Percentiles rank a stretch among this genome's conserved stretches.
Evolutionary conservation across 306 rosid genomes (phyloP).

Genomic region (Sechiopsis laciniata): DNA sequence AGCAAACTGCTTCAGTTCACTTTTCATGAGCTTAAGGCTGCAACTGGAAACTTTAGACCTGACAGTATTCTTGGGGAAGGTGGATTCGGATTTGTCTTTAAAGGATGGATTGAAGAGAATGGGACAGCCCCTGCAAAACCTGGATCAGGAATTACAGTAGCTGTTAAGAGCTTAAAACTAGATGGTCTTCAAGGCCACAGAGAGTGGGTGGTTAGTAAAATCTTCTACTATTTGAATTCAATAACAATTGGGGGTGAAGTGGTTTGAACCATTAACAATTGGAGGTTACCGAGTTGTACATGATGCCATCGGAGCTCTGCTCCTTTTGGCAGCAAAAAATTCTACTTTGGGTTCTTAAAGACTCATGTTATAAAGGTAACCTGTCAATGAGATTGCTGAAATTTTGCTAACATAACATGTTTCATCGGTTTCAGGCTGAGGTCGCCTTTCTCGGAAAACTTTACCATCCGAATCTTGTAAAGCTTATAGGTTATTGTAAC

Average conservation of each 20-base stretch:
- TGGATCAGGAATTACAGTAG: conserved; percentile 85
- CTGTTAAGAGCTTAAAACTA: conserved; percentile 90
- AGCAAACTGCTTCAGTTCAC: conserved; percentile 67
- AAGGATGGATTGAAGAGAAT: conserved; percentile 96
- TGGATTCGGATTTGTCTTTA: conserved; percentile 89
- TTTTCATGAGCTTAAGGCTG: conserved; percentile 84
- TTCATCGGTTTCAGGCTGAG: conserved; percentile 63
- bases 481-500: conserved; percentile 83
- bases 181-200: conserved; percentile 99
- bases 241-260: no score
- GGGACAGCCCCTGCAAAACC: conserved; percentile 98
- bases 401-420: conserved; percentile 8
- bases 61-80: conserved; percentile 99
- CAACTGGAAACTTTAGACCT: conserved; percentile 95
- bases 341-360: conserved; percentile 19
- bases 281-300: no score
- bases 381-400: conserved; percentile 26
- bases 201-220: conserved; percentile 99
- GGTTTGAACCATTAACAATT: no score
- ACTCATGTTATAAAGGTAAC: conserved; percentile 1
- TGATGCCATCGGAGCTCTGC: no score
- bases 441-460: conserved; percentile 94
- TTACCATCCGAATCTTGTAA: conserved; percentile 92
- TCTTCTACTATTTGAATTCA: conserved; percentile 34
- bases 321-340: no score